These are phyloP conservation scores for Eucalyptus sp. DNA, from an alignment of 345 rosid species.

Conservation along the genomic window DNA sequence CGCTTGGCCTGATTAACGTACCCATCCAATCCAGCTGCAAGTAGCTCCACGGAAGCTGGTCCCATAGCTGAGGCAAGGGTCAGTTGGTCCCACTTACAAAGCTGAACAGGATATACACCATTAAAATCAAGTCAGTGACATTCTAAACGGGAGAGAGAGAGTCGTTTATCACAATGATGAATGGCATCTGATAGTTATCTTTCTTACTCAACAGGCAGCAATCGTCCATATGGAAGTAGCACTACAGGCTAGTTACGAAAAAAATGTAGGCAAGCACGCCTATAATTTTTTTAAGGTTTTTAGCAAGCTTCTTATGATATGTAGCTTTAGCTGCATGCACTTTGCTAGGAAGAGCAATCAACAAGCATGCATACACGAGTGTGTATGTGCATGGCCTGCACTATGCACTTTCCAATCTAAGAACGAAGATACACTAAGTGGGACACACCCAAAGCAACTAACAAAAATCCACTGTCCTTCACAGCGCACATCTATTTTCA, in stretches of 20 bases:
- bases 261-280: background rate
- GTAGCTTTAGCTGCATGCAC: background rate
- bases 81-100: conserved; percentile 73
- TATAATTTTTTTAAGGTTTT: background rate
- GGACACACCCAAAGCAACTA: background rate
- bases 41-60: conserved; percentile 83
- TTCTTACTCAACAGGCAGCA: background rate
- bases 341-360: background rate
- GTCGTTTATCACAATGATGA: background rate
- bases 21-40: conserved; percentile 71
- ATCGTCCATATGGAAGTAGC: background rate
- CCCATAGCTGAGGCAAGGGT: conserved; percentile 83
- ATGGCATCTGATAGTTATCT: background rate
- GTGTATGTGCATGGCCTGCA: background rate
- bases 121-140: background rate
- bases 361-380: background rate
- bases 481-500: background rate
- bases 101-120: conserved; percentile 22
- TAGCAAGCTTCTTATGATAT: background rate
- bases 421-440: background rate
- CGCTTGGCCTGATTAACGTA: conserved; percentile 62
- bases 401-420: background rate
- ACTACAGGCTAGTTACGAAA: background rate
- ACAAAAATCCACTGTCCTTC: background rate
- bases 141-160: background rate